phyloP scores from a whole-genome alignment of 352 stramenopile species.

The Phytophthora palmivora region DNA sequence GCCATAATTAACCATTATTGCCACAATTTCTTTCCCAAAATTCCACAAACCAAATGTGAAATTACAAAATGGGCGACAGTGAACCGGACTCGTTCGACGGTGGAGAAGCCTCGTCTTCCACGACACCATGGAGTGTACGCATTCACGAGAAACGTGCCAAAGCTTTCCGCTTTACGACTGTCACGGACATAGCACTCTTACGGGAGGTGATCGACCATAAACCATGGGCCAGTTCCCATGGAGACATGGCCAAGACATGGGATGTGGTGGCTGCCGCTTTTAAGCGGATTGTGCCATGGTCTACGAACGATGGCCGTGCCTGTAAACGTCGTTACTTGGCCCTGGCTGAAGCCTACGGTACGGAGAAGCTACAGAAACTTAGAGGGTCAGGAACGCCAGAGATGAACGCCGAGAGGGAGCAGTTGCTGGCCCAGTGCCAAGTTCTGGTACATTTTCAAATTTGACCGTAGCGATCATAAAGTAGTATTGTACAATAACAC shows the following conservation, averaged over 20 bases:
- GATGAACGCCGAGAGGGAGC: constrained; percentile 32
- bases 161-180: constrained; percentile 36
- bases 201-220: constrained; percentile 32
- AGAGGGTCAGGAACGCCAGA: constrained; percentile 25
- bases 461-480: neutral
- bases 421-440: constrained; percentile 26
- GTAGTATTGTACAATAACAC: constrained; percentile 19
- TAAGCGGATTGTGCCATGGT: constrained; percentile 28
- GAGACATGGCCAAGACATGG: constrained; percentile 35
- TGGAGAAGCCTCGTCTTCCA: neutral
- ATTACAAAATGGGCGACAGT: constrained; percentile 19
- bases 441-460: constrained; percentile 12
- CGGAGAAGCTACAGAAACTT: constrained; percentile 29
- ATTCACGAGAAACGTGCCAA: constrained; percentile 39
- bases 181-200: constrained; percentile 34
- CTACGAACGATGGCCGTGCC: constrained; percentile 29
- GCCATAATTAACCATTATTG: too few relatives aligned
- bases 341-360: constrained; percentile 21
- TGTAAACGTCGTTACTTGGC: constrained; percentile 36
- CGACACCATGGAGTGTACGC: constrained; percentile 23
- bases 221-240: constrained; percentile 32
- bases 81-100: constrained; percentile 10
- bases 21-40: too few relatives aligned
- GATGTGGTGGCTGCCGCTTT: constrained; percentile 24
- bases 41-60: too few relatives aligned